Percentiles rank a stretch among this genome's conserved stretches.
phyloP scores from a whole-genome alignment of 2,329 filamentous ascomycete genomes.

The Torrubiellomyces zombiae region DNA sequence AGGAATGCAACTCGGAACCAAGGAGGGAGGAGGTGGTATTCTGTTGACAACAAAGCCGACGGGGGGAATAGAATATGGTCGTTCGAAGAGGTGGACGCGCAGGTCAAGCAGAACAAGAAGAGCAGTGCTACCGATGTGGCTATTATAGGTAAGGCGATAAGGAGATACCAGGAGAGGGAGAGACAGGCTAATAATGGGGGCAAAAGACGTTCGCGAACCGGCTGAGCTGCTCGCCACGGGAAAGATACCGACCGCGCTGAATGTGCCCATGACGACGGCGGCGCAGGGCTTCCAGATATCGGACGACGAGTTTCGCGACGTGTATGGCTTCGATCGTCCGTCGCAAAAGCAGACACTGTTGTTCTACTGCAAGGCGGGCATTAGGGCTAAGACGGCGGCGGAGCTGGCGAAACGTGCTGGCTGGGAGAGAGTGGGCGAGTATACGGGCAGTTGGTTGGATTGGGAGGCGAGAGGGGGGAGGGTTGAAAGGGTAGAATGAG shows the following conservation, averaged over 20 bases:
- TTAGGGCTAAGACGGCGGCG: constrained; percentile 64
- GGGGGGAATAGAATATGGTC: constrained; percentile 22
- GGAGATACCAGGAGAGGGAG: not conserved
- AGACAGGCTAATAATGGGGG: not conserved
- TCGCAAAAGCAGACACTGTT: constrained; percentile 41
- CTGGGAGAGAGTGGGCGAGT: constrained; percentile 56
- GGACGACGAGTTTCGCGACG: constrained; percentile 64
- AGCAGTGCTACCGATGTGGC: constrained; percentile 12
- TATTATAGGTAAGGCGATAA: constrained; percentile 28
- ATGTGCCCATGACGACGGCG: constrained; percentile 62
- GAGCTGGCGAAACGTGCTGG: constrained; percentile 61
- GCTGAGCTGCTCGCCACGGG: constrained; percentile 46
- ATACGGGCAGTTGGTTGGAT: constrained; percentile 63
- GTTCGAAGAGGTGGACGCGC: constrained; percentile 31
- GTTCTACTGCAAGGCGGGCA: constrained; percentile 88
- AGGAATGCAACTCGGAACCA: not conserved
- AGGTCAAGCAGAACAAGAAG: constrained; percentile 11
- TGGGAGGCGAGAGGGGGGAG: constrained; percentile 61
- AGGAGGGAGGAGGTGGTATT: constrained; percentile 10
- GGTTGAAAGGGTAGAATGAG: constrained; percentile 13
- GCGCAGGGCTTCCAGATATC: constrained; percentile 67
- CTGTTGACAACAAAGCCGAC: constrained; percentile 5
- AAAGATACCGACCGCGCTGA: constrained; percentile 64
- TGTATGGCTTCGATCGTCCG: constrained; percentile 62
- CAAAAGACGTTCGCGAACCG: constrained; percentile 57